These are phyloP conservation scores for Picea sitchensis DNA, from an alignment of 75 land plant species.

Conservation along the genomic window DNA sequence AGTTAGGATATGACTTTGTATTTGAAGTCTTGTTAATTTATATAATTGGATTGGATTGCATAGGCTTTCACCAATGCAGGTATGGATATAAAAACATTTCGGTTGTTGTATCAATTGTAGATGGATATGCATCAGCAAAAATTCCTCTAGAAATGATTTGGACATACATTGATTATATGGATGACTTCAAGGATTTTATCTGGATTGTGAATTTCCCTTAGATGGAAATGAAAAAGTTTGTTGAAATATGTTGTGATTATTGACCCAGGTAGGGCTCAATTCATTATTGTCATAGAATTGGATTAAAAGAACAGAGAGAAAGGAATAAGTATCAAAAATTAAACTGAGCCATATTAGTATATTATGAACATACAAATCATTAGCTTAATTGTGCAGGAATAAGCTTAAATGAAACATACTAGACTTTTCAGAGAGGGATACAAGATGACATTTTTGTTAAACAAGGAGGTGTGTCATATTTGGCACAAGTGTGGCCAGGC, in stretches of 20 bases:
- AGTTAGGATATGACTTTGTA: too few relatives aligned
- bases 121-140: constrained; percentile 18
- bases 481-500: constrained; percentile 91
- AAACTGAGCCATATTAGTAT: too few relatives aligned
- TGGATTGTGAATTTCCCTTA: constrained; percentile 29
- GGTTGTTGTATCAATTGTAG: constrained; percentile 24
- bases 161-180: constrained; percentile 43
- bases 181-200: constrained; percentile 33
- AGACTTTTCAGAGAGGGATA: constrained; percentile 55
- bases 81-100: constrained; percentile 31
- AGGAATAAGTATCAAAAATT: neutral
- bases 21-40: neutral
- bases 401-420: constrained; percentile 29
- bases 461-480: constrained; percentile 45
- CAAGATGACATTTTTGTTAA: constrained; percentile 62
- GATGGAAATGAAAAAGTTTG: constrained; percentile 18
- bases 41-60: neutral
- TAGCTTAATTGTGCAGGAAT: neutral
- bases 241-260: constrained; percentile 38
- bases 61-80: constrained; percentile 38
- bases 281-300: neutral
- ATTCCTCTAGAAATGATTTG: constrained; percentile 44
- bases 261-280: constrained; percentile 25
- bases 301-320: neutral
- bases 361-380: neutral